Evolutionary conservation across 768 basidiomycete genomes (phyloP).

Genomic region (Cytidiella melzeri): DNA sequence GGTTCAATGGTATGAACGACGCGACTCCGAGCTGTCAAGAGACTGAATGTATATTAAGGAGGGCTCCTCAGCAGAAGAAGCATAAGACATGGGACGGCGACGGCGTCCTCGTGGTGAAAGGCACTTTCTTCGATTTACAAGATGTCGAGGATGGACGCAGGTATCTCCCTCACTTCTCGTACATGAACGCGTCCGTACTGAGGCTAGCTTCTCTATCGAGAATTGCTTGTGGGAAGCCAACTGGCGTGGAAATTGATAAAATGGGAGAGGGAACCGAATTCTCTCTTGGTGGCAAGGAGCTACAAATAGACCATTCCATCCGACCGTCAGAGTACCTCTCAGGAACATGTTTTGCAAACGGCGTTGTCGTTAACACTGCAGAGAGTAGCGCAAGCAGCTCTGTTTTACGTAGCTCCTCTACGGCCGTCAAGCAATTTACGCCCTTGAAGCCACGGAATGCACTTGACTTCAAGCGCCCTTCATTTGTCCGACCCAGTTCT

Average conservation of each 20-base stretch:
- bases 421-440: conserved; percentile 12
- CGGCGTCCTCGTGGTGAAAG: conserved; percentile 48
- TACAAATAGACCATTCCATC: conserved; percentile 57
- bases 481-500: neutral
- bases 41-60: too few species aligned
- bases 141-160: conserved; percentile 52
- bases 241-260: conserved; percentile 15
- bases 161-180: too few species aligned
- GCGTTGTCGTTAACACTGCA: neutral
- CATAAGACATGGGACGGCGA: conserved; percentile 87
- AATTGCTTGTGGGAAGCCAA: conserved; percentile 43
- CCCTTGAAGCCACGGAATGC: conserved; percentile 8
- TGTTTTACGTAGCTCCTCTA: conserved; percentile 5
- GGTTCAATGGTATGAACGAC: conserved; percentile 69
- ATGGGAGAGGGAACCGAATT: conserved; percentile 27
- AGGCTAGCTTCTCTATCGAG: conserved; percentile 25
- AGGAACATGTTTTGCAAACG: conserved; percentile 35
- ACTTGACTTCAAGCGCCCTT: conserved; percentile 9
- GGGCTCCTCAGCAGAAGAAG: conserved; percentile 68
- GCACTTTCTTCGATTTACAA: conserved; percentile 40
- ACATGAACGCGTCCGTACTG: neutral
- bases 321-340: conserved; percentile 50
- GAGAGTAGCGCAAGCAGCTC: neutral
- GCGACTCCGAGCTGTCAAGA: too few species aligned
- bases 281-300: conserved; percentile 42